A percentile compares a stretch with the other conserved stretches of the same genome.
These are phyloP conservation scores for Scleroderma bovista DNA, from an alignment of 768 basidiomycete genomes.

Conservation along the genomic window DNA sequence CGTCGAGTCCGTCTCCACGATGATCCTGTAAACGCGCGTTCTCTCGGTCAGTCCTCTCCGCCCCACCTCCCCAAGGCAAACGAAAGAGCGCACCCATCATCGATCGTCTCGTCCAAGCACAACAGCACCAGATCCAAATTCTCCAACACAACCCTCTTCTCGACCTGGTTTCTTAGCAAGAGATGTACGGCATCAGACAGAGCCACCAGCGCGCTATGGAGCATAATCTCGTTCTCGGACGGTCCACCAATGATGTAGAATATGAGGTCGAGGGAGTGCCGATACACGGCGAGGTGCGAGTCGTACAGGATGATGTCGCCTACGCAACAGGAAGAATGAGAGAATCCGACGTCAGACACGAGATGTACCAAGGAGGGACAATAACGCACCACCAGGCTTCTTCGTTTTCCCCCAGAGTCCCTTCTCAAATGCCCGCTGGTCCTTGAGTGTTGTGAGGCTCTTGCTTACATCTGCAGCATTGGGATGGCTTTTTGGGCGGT, in stretches of 20 bases:
- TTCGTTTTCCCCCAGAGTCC: conserved; percentile 94
- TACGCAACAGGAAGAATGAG: conserved; percentile 21
- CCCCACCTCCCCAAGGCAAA: not conserved
- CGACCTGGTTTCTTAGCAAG: conserved; percentile 85
- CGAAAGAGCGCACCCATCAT: conserved; percentile 74
- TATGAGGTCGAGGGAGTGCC: conserved; percentile 91
- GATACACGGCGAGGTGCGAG: conserved; percentile 87
- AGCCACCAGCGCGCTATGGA: conserved; percentile 76
- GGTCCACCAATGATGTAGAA: conserved; percentile 89
- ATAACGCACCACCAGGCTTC: conserved; percentile 74
- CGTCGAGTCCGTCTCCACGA: conserved; percentile 92
- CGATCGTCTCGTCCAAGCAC: conserved; percentile 94
- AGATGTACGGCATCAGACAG: conserved; percentile 83
- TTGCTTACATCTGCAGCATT: conserved; percentile 47
- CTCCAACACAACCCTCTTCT: conserved; percentile 92
- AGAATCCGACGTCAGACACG: not conserved
- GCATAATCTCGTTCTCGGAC: conserved; percentile 93
- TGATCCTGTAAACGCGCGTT: conserved; percentile 53
- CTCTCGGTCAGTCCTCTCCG: conserved; percentile 7
- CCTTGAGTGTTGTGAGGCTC: conserved; percentile 68
- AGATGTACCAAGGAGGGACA: not conserved
- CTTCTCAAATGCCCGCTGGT: conserved; percentile 95
- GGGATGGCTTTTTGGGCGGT: conserved; percentile 65
- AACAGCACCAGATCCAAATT: conserved; percentile 89
- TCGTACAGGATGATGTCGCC: conserved; percentile 94